These are phyloP conservation scores for Acanthochlamys bracteata DNA, from an alignment of 106 monocot genomes.

Conservation along the genomic window DNA sequence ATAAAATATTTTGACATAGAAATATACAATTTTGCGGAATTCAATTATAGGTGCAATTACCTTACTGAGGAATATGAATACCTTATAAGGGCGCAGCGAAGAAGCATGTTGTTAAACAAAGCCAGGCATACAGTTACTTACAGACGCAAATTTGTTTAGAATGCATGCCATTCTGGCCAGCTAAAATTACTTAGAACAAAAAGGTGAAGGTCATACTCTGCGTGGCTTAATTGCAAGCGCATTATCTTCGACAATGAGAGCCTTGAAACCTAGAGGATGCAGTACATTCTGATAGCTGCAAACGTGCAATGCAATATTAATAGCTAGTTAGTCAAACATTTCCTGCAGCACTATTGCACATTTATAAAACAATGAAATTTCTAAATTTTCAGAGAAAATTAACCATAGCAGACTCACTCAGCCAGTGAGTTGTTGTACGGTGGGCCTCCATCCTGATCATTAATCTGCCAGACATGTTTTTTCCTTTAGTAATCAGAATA, in stretches of 20 bases:
- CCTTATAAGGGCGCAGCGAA: no score
- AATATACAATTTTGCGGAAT: no score
- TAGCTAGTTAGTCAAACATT: no score
- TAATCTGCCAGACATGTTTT: constrained; percentile 15
- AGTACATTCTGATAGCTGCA: constrained; percentile 52
- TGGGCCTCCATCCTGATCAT: constrained; percentile 34
- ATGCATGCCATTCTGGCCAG: not conserved
- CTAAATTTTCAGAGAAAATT: not conserved
- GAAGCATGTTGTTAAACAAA: no score
- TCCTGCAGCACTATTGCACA: not conserved
- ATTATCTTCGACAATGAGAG: constrained; percentile 43
- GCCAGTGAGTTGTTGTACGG: constrained; percentile 32
- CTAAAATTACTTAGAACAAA: not conserved
- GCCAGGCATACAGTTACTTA: no score
- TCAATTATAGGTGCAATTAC: no score
- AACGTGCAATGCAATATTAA: no score
- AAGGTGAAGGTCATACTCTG: constrained; percentile 23
- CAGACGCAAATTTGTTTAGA: no score
- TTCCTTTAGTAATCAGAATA: not conserved
- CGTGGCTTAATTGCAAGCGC: constrained; percentile 51
- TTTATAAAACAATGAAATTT: not conserved
- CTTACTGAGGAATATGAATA: no score
- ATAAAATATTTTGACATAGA: no score
- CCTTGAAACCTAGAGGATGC: constrained; percentile 34
- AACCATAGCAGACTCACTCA: constrained; percentile 20